phyloP scores from a whole-genome alignment of 83 land plant species.

The Larix sibirica region DNA sequence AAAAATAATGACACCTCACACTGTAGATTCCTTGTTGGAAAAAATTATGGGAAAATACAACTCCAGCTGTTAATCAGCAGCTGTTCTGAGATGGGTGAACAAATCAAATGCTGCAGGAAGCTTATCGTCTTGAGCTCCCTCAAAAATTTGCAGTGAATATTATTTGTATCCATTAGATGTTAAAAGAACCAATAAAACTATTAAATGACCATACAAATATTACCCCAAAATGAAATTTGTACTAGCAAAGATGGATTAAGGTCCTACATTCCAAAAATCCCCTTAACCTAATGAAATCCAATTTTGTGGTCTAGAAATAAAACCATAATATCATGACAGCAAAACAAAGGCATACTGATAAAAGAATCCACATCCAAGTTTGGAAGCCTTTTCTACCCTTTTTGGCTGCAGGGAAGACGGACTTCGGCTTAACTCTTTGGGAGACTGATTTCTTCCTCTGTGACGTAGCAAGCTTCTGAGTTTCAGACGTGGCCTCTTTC shows the following conservation, averaged over 20 bases:
- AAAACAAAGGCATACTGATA: background rate
- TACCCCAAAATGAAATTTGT: slow-evolving; percentile 6
- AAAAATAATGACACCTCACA: slow-evolving; percentile 7
- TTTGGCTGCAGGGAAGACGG: slow-evolving; percentile 48
- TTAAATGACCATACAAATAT: slow-evolving; percentile 9
- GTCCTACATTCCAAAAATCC: background rate
- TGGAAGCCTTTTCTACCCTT: slow-evolving; percentile 45
- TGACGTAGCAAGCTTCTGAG: slow-evolving; percentile 32
- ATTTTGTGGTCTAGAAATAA: background rate
- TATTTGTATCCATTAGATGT: slow-evolving; percentile 4
- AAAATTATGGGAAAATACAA: slow-evolving; percentile 7
- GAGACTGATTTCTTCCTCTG: slow-evolving; percentile 5
- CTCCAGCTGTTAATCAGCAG: background rate
- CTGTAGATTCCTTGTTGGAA: slow-evolving; percentile 6
- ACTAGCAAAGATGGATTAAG: background rate
- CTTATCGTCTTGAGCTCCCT: background rate
- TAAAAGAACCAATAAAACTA: slow-evolving; percentile 1
- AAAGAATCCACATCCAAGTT: slow-evolving; percentile 37
- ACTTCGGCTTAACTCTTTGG: slow-evolving; percentile 30
- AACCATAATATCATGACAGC: background rate
- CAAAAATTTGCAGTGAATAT: slow-evolving; percentile 11
- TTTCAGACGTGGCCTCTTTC: background rate
- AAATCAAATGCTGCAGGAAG: slow-evolving; percentile 12
- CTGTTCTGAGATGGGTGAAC: background rate
- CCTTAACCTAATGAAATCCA: background rate